Conservation (phyloP, 2,329 filamentous ascomycete genomes). For the Hirsutella rhossiliensis region DNA sequence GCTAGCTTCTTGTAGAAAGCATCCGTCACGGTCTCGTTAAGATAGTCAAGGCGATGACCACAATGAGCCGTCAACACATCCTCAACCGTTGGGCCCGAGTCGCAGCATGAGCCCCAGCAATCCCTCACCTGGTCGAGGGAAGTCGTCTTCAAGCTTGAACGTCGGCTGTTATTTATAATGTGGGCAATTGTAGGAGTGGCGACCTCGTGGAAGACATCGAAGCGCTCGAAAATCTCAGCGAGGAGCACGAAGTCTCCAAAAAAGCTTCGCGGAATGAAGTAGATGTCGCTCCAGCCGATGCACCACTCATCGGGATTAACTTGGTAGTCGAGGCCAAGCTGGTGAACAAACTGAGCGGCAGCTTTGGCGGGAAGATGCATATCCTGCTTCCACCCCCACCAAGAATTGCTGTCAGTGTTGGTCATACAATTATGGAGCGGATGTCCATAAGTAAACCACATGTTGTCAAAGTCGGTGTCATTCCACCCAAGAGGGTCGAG, state of each 20-base stretch:
- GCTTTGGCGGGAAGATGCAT: no score
- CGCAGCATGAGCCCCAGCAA: not conserved
- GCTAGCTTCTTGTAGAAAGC: no score
- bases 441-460: no score
- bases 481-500: no score
- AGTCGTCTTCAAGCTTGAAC: not conserved
- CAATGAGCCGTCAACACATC: no score
- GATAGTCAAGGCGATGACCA: no score
- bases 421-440: no score
- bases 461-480: no score
- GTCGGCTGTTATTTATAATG: conserved; percentile 15
- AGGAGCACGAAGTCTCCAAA: conserved; percentile 18
- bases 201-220: conserved; percentile 16
- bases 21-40: no score
- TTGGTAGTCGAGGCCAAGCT: not conserved
- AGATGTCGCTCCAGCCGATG: conserved; percentile 20
- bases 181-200: conserved; percentile 18
- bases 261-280: conserved; percentile 18
- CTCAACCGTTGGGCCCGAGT: not conserved
- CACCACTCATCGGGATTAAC: conserved; percentile 11
- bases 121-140: not conserved
- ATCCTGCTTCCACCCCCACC: no score
- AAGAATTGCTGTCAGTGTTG: no score
- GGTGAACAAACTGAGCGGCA: no score
- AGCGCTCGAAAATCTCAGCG: conserved; percentile 10